Evolutionary conservation across 2,329 filamentous ascomycete genomes (phyloP), one percentile per base, ranked within the genome.

Genomic region (Penicillium hordei): DNA sequence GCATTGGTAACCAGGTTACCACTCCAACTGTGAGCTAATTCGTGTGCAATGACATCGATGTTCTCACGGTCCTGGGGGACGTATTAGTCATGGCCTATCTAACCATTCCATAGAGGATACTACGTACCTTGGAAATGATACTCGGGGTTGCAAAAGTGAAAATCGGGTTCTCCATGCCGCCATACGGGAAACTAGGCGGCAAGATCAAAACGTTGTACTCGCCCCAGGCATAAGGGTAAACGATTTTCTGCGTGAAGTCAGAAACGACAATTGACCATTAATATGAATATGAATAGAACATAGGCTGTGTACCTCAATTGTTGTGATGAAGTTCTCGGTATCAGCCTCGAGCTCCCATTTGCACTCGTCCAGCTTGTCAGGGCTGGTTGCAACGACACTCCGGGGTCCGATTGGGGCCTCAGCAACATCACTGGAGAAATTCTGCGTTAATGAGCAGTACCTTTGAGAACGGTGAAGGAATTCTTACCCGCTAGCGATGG

Each of bases 131-230:
- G 57, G 89, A 94, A 70, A 99, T 92, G 66, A 97, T 89, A 36
- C 92, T 96, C 2, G 93, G 93, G 1, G 94, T 97, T 1, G 93
- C 93, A 73, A 96, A 97, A 0, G 94, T 97, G 77, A 90, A 96
- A 52, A 96, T 87, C 0, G 93, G 93, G 72, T 97, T 96, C 75
- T 96, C 92, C 83, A 78, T 77, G 76, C 89, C 89, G 68, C 91
- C 91, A 68, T 94, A 95, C 0, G 91, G 91, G 73, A 96, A 97
- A 65, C 89, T 93, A 0, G 91, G 90, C 4, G 93, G 93, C 33
- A 97, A 80, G 4, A 97, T 89, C 23, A 97, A 80, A 10, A 96
- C 90, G 65, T 97, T 97, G 81, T 97, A 97, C 65, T 93, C 88
- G 17, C 91, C 93, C 94, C 94, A 99, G 58, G 86, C 85, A 75